Evolutionary conservation across 441 rosid genomes (phyloP), one percentile per base, ranked within the genome.

Genomic region (Mallotus repandus): DNA sequence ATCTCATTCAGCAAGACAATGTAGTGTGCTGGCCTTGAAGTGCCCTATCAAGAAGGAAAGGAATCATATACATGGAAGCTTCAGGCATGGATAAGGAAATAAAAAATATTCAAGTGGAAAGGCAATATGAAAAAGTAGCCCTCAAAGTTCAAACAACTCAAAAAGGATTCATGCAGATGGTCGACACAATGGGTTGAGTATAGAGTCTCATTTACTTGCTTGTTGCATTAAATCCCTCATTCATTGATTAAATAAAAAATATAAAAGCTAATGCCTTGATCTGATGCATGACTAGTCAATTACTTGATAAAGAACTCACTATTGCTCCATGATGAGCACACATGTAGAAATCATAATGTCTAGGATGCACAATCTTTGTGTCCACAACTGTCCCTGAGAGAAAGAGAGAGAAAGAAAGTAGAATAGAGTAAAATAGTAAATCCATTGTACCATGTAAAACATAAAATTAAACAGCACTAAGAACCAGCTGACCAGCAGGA

Each of bases 21-120:
- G 72, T 96, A 96, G 71, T 93, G 99, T 9, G 95, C 90, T 1
- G 97, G 98, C 86, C 94, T 86, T 69, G 97, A 91, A 67, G 97
- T 96, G 76, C 97, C 99, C 97, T 91, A 69, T 29, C 45, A 58
- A 32, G 35, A 11, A 69, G 56, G 29, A 29, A 64, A 55, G 10
- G 1, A 5, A 65, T 59, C 18, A 50, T 12, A 66, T 45, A 50
- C 3, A 18, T 49, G 49, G 65, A 63, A 71, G 55, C 32, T 50
- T 45, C 32, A 80, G 65, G 58, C 14, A 56, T 50, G 54, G 32
- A 43, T 38, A 54, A 61, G 19, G 61, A 56, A 53, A 32, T 9
- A 1, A 43, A 58, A 16, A 21, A 22, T 38, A 58, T 19, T 19
- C 32, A 38, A n/a, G 10, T n/a, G 43, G 32, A 70, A 43, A 13